phyloP scores from a whole-genome alignment of 2,329 filamentous ascomycete genomes.

The Daldinia sp. region DNA sequence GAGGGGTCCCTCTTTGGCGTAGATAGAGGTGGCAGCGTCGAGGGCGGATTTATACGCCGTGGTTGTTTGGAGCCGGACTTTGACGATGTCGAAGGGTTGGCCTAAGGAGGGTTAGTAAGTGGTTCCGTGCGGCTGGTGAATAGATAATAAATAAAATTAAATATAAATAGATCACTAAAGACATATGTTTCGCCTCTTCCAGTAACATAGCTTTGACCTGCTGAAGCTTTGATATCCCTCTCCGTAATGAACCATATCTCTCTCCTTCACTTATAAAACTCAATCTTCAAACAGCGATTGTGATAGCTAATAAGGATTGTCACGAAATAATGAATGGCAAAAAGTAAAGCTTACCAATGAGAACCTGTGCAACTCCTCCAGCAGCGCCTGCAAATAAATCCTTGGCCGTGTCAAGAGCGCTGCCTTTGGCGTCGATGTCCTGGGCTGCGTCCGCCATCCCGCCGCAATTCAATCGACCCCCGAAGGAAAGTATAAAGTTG shows the following conservation, averaged over 20 bases:
- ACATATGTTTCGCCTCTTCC: neutral
- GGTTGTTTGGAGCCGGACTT: slow-evolving; percentile 94
- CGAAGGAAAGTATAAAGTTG: too few relatives aligned
- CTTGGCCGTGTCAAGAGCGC: slow-evolving; percentile 76
- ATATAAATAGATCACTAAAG: neutral
- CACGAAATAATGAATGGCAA: slow-evolving; percentile 43
- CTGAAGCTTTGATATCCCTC: neutral
- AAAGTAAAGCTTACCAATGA: slow-evolving; percentile 75
- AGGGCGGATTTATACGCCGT: slow-evolving; percentile 83
- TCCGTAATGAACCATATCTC: neutral
- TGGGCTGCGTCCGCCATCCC: slow-evolving; percentile 51
- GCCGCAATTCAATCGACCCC: slow-evolving; percentile 22
- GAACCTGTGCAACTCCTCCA: slow-evolving; percentile 92
- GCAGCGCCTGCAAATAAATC: slow-evolving; percentile 92
- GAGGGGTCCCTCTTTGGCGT: slow-evolving; percentile 84
- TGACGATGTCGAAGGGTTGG: slow-evolving; percentile 90
- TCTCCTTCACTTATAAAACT: neutral
- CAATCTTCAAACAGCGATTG: neutral
- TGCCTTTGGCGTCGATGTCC: slow-evolving; percentile 50
- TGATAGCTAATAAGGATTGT: neutral
- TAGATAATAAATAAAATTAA: neutral
- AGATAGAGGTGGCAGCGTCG: slow-evolving; percentile 84
- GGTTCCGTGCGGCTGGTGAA: neutral
- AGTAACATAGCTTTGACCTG: neutral
- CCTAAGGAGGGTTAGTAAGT: slow-evolving; percentile 56